These are phyloP conservation scores for Talaromyces borbonicus DNA, from an alignment of 495 filamentous ascomycete species.

Conservation along the genomic window DNA sequence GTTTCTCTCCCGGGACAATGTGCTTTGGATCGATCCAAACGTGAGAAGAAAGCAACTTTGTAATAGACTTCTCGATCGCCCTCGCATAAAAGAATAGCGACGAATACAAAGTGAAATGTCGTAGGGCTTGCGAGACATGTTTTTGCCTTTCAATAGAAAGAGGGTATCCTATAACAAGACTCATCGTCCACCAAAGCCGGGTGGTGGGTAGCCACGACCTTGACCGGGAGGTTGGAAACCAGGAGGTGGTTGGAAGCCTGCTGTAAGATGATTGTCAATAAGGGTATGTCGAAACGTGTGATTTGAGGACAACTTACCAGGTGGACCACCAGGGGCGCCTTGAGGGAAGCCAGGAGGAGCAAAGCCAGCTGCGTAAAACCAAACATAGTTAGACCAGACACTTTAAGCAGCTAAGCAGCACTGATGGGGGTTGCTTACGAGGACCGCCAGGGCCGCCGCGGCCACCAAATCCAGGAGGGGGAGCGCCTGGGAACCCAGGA, in stretches of 20 bases:
- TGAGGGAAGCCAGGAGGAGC: constrained; percentile 55
- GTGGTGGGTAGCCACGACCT: constrained; percentile 61
- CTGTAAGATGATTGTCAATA: constrained; percentile 20
- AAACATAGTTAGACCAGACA: constrained; percentile 1
- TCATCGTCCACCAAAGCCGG: constrained; percentile 72
- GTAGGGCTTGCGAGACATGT: not conserved
- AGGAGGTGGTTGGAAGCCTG: constrained; percentile 60
- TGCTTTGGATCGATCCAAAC: too few species aligned
- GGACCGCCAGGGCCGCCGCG: constrained; percentile 56
- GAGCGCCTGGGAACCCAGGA: constrained; percentile 56
- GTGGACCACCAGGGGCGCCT: constrained; percentile 33
- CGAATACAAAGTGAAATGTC: not conserved
- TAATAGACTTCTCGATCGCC: too few species aligned
- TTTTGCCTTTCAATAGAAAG: not conserved
- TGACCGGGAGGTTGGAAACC: constrained; percentile 55
- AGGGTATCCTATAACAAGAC: not conserved
- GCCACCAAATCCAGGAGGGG: constrained; percentile 69
- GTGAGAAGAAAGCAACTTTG: too few species aligned
- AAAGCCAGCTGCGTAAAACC: constrained; percentile 34
- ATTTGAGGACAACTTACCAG: constrained; percentile 39
- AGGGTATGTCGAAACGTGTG: not conserved
- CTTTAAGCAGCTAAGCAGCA: not conserved
- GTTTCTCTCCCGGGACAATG: too few species aligned
- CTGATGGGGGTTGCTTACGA: constrained; percentile 52
- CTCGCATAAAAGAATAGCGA: too few species aligned